Percentiles rank a stretch among this genome's conserved stretches.
Conservation (phyloP, 306 rosid genomes). For the Ammopiptanthus mongolicus region DNA sequence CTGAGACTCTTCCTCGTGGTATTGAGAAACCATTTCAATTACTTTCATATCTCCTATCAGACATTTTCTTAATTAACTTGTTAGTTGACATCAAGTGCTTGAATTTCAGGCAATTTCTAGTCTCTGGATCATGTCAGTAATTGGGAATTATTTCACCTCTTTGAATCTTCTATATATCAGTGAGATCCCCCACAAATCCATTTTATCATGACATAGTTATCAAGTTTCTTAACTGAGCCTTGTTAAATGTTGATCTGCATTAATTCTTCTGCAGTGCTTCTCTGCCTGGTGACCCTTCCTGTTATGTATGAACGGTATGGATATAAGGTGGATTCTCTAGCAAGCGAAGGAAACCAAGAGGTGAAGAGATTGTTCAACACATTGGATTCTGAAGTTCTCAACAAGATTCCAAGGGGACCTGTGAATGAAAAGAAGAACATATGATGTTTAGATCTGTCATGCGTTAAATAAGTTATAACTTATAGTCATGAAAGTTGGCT, state of each 20-base stretch:
- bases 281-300: constrained; percentile 41
- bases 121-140: constrained; percentile 50
- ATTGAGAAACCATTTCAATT: constrained; percentile 9
- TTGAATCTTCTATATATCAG: constrained; percentile 46
- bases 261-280: constrained; percentile 28
- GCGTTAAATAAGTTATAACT: not conserved
- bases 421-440: constrained; percentile 33
- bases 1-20: constrained; percentile 48
- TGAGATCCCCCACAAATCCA: constrained; percentile 23
- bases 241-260: not conserved
- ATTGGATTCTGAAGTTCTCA: constrained; percentile 44
- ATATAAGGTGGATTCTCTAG: constrained; percentile 48
- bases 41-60: not conserved
- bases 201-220: not conserved
- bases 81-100: constrained; percentile 9
- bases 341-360: constrained; percentile 43
- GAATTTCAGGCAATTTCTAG: constrained; percentile 43
- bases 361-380: constrained; percentile 33
- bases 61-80: not conserved
- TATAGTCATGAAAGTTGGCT: not conserved
- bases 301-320: constrained; percentile 53
- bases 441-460: not conserved
- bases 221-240: not conserved
- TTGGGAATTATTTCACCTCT: constrained; percentile 40
- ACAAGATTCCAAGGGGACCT: constrained; percentile 67